Conservation (phyloP, 164 flowering plant genomes). For the Magnolia kwangsiensis region DNA sequence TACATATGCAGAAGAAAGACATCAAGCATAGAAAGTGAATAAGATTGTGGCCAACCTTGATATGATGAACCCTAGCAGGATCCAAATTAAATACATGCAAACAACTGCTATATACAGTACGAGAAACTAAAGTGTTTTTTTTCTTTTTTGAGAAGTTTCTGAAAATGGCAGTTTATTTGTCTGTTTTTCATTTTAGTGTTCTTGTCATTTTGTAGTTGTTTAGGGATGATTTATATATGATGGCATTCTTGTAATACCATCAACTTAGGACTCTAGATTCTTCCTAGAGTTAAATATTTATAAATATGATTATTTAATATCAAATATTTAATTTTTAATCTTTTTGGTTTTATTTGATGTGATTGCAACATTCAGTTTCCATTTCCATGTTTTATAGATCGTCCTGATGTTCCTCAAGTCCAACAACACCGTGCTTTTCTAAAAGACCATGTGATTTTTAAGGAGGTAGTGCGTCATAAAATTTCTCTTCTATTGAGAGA, state of each 20-base stretch:
- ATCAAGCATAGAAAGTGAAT: background rate
- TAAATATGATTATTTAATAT: too few species aligned
- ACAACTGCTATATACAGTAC: background rate
- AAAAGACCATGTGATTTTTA: constrained; percentile 87
- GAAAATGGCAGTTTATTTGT: too few species aligned
- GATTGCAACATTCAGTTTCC: background rate
- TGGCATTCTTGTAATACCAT: too few species aligned
- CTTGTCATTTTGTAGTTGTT: too few species aligned
- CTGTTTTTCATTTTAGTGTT: too few species aligned
- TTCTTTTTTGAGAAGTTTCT: too few species aligned
- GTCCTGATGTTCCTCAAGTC: constrained; percentile 62
- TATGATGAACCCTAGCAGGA: background rate
- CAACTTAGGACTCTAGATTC: too few species aligned
- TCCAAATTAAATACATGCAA: background rate
- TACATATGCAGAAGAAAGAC: background rate
- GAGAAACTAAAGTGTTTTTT: too few species aligned
- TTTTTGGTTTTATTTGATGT: too few species aligned
- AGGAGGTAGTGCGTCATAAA: constrained; percentile 57
- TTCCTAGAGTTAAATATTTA: too few species aligned
- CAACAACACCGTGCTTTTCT: constrained; percentile 76
- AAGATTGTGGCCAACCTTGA: background rate
- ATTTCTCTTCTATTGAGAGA: background rate
- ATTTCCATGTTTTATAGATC: constrained; percentile 49
- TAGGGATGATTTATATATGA: too few species aligned
- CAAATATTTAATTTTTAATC: too few species aligned